Evolutionary conservation across 352 stramenopile genomes (phyloP), one percentile per base, ranked within the genome.

Genomic region (Paralagenidium karlingii): DNA sequence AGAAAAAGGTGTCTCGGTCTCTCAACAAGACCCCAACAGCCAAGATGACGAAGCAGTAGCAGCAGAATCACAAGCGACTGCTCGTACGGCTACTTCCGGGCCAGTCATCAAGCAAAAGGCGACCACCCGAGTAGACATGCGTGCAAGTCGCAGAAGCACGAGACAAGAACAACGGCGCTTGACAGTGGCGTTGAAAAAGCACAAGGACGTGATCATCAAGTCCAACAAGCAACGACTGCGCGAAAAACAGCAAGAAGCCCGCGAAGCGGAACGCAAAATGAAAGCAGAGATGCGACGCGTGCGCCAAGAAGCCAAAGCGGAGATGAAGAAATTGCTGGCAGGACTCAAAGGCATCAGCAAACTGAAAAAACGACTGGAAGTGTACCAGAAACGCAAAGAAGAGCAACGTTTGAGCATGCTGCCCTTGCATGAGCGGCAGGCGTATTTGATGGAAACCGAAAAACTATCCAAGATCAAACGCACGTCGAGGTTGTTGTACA

Each of bases 401-500:
- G 44, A 69, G 22, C 49, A 51, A 11, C 50, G 47, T 4, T 18
- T 86, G 0, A 52, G 54, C 2, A 46, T 53, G 11, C 24, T 86
- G 15, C 73, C 73, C 2, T 36, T 83, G 15, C 69, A 82, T 36
- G 67, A 83, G 28, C 61, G 61, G 1, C 55, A 82, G 43, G 40
- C 60, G 8, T 86, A 82, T 43, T 29, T 68, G n/a, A 34, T 60
- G 0, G 73, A 86, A 40, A 53, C 68, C 37, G 55, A 79, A 42
- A 61, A 79, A 15, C 60, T 86, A 8, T 53, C 59, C 33, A 73
- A 78, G 38, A 66, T 86, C 38, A 68, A 60, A 30, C 47, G 64
- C n/a, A 73, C 57, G 20, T 81, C 73, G 10, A 56, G 63, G 15
- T n/a, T 83, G 38, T 55, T 86, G 21, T 86, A 86, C 58, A 86